Evolutionary conservation across 73 alveolate species (phyloP), one percentile per base, ranked within the genome.

Genomic region (Uronychia binucleata): DNA sequence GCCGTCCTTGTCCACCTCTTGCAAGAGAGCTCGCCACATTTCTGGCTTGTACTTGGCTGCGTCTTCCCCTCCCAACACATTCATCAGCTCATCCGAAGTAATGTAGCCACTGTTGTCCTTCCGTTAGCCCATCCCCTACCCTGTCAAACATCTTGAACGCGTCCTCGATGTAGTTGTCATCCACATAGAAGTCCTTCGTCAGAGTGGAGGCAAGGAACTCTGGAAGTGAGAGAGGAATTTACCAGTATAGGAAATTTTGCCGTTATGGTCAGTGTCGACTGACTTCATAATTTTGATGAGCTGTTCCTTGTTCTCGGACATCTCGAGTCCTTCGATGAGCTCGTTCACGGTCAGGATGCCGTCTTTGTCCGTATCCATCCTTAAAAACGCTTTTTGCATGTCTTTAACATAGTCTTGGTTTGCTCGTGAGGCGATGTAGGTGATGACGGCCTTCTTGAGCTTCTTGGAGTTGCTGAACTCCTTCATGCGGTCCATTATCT

Each of bases 181-280:
- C 83, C 34, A 78, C 31, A 88, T 77, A 88, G 14, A 80, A 76
- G 31, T 92, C 88, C 75, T 93, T 79, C 57, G 91, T 85, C 77
- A 94, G 34, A 59, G 95, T 84, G 32, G 98, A 96, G 26, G 98
- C 97, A 58, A 95, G 77, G 80, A 95, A 95, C 77, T 95, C 95
- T 46, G 19, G 5, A 11, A n/a, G 5, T 46, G 5, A 46, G 5
- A 5, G n/a, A 46, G 5, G 19, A 46, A 5, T 19, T 11, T 46
- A 46, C 67, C 67, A 5, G 94, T 81, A 76, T 91, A 93, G 78
- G 85, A 81, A 1, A 93, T 83, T n/a, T 84, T 78, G 0, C 96
- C 94, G 34, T 86, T 87, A 28, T 91, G 77, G 79, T 94, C 96
- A 33, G 87, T 77, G 59, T 94, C 98, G 26, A 92, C 94, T 29